Percentiles rank a stretch among this genome's conserved stretches.
These are phyloP conservation scores for Sapria himalayana DNA, from an alignment of 345 rosid genomes.

Conservation along the genomic window DNA sequence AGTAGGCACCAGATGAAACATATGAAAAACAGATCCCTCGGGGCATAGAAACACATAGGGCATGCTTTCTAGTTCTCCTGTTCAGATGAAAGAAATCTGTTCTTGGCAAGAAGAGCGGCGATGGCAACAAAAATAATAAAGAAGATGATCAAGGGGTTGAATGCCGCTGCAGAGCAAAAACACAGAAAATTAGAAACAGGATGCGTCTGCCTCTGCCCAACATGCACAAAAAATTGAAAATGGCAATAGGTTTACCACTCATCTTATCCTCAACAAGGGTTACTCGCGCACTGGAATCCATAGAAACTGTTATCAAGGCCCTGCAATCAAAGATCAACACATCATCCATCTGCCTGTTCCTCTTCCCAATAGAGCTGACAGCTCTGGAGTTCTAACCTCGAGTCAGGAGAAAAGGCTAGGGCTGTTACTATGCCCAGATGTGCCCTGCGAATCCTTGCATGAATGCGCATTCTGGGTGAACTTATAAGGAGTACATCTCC, in stretches of 20 bases:
- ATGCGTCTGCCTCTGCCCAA: not conserved
- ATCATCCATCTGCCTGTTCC: too few relatives aligned
- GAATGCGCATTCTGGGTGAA: constrained; percentile 25
- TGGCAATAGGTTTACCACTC: constrained; percentile 17
- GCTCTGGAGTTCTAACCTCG: too few relatives aligned
- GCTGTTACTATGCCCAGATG: constrained; percentile 81
- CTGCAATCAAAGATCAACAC: constrained; percentile 20
- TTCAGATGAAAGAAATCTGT: too few relatives aligned
- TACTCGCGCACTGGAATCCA: constrained; percentile 85
- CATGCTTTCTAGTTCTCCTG: too few relatives aligned
- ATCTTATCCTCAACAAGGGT: constrained; percentile 27
- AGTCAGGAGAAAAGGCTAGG: constrained; percentile 58
- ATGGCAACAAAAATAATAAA: constrained; percentile 18
- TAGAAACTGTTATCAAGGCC: constrained; percentile 59
- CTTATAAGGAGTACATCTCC: constrained; percentile 48
- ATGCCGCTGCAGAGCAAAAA: constrained; percentile 18
- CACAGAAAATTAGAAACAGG: not conserved
- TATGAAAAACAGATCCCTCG: too few relatives aligned
- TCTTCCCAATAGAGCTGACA: too few relatives aligned
- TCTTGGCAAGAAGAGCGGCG: constrained; percentile 18
- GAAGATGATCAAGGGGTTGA: constrained; percentile 17
- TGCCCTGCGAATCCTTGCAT: constrained; percentile 33
- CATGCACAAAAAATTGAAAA: not conserved
- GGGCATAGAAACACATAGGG: too few relatives aligned
- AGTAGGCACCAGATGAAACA: too few relatives aligned